Evolutionary conservation across 1,284 basidiomycete species (phyloP).

Genomic region (Rhodotorula sp.): DNA sequence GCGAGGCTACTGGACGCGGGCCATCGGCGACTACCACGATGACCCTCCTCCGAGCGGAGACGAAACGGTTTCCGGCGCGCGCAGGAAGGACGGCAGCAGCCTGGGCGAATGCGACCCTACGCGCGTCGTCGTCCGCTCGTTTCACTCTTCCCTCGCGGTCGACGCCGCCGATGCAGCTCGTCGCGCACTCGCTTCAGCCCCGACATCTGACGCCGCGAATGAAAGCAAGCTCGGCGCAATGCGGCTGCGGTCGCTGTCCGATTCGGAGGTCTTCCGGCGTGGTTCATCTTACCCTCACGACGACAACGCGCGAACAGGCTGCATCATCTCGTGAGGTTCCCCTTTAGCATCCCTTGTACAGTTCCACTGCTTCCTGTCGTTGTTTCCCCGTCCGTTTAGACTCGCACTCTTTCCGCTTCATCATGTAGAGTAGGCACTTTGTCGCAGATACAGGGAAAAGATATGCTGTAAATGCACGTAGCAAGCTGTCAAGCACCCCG

Average conservation of each 20-base stretch:
- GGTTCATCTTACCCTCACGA: not conserved
- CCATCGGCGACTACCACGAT: not conserved
- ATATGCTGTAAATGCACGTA: not conserved
- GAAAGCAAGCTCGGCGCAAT: not conserved
- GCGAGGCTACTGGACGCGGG: constrained; percentile 24
- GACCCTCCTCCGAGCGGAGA: not conserved
- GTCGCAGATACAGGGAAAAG: not conserved
- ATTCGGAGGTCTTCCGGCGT: constrained; percentile 9
- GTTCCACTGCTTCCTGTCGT: not conserved
- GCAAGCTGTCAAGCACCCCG: not conserved
- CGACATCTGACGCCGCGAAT: not conserved
- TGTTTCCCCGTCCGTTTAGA: too few species aligned
- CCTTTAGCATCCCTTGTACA: not conserved
- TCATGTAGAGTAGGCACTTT: too few species aligned
- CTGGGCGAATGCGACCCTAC: constrained; percentile 24
- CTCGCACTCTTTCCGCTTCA: too few species aligned
- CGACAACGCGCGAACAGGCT: not conserved
- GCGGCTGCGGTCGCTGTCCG: constrained; percentile 10
- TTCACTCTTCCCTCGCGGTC: constrained; percentile 17
- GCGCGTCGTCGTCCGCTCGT: constrained; percentile 29
- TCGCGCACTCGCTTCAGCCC: not conserved
- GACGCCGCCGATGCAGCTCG: constrained; percentile 14
- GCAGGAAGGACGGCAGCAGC: not conserved
- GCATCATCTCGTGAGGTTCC: constrained; percentile 1
- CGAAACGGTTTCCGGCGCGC: too few species aligned